Evolutionary conservation across 1,284 basidiomycete genomes (phyloP).

Genomic region (Coniferiporia weirii): DNA sequence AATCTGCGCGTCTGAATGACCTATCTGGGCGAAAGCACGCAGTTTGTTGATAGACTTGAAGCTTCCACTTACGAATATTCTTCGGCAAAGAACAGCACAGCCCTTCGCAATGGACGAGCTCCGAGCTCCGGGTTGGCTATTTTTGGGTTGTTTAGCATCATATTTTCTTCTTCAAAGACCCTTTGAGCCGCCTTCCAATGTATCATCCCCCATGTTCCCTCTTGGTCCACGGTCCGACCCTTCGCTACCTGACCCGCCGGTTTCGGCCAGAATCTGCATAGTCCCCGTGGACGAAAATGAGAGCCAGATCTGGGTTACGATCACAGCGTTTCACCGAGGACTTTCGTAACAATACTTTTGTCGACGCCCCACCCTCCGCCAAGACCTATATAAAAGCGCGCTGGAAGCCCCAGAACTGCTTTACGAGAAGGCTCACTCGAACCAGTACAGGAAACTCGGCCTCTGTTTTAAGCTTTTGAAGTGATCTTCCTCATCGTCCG

Average conservation of each 20-base stretch:
- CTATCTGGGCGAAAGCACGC: no score
- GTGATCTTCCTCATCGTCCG: background rate
- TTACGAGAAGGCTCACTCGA: background rate
- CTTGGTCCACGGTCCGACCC: background rate
- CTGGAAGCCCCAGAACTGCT: background rate
- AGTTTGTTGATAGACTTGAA: background rate
- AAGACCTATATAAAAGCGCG: no score
- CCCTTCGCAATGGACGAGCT: background rate
- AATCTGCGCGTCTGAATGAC: background rate
- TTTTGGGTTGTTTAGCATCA: background rate
- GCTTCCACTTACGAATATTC: background rate
- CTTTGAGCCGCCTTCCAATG: background rate
- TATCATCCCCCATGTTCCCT: background rate
- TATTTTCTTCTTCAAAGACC: background rate
- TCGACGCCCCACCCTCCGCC: no score
- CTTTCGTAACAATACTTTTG: background rate
- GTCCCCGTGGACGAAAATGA: background rate
- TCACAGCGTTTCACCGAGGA: background rate
- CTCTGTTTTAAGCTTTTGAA: background rate
- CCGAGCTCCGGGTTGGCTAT: background rate
- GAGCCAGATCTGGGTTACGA: background rate
- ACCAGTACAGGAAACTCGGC: background rate
- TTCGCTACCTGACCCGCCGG: background rate
- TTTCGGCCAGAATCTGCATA: background rate
- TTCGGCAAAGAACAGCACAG: background rate